Evolutionary conservation across 2,329 filamentous ascomycete genomes (phyloP).

Genomic region (Ceratocystis cacaofunesta): DNA sequence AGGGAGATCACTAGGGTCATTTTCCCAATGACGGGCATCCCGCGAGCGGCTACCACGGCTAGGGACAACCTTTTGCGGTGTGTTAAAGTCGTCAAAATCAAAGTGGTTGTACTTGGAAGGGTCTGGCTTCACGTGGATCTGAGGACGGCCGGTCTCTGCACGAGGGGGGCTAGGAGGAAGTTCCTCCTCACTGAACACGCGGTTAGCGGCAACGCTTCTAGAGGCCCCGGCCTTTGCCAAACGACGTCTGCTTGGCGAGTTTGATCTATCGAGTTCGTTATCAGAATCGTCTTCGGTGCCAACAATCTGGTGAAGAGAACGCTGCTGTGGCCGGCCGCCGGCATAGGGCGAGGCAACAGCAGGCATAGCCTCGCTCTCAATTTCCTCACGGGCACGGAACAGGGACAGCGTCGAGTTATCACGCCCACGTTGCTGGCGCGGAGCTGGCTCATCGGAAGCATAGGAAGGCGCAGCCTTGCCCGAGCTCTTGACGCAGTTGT

Average conservation of each 20-base stretch:
- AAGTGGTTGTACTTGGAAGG: constrained; percentile 16
- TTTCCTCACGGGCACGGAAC: constrained; percentile 54
- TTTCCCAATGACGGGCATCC: constrained; percentile 66
- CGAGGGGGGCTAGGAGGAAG: constrained; percentile 49
- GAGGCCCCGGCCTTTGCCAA: constrained; percentile 37
- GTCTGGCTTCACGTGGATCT: constrained; percentile 11
- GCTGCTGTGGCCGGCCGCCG: constrained; percentile 45
- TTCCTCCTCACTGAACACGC: constrained; percentile 43
- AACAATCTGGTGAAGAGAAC: constrained; percentile 60
- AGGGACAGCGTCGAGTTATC: constrained; percentile 51
- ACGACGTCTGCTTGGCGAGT: constrained; percentile 27
- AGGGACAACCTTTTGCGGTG: constrained; percentile 56
- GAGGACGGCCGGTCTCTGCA: constrained; percentile 22
- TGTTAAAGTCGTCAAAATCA: constrained; percentile 67
- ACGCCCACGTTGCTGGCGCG: constrained; percentile 23
- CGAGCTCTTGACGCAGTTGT: constrained; percentile 40
- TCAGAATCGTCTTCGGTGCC: constrained; percentile 32
- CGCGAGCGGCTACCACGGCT: constrained; percentile 46
- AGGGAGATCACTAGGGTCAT: constrained; percentile 37
- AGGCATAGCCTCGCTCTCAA: constrained; percentile 34
- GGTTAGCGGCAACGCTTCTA: constrained; percentile 41
- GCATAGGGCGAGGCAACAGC: constrained; percentile 46
- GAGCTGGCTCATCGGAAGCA: background rate
- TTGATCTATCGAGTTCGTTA: constrained; percentile 35
- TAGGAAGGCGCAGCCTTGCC: constrained; percentile 22